Base-by-base conservation (phyloP, 169 alveolate genomes). In the Ophryocystis elektroscirrha region DNA sequence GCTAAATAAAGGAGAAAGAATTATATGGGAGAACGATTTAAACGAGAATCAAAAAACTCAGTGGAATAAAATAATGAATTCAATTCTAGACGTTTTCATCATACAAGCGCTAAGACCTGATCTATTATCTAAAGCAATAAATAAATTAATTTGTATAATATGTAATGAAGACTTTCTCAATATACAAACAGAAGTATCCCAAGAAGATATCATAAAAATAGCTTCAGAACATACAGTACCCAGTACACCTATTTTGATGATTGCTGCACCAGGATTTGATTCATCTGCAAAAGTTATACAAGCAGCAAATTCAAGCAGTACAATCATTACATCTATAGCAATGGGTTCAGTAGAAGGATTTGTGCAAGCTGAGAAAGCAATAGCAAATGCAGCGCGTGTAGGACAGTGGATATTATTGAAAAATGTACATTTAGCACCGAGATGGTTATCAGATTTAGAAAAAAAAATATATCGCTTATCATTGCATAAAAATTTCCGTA, bases 381-480 rank as follows among this genome's bases (percentile, higher is more conserved):
- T 87, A 44, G 56, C 68, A 15, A 51, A 67, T 7, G 82, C 84
- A 30, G 71, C 78, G 35, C 79, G 78, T 52, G 62, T 74, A 30
- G 97, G 96, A 12, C 76, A 76, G 29, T 86, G 94, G 94, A 86
- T 89, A 1, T 56, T 89, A 22, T 65, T 89, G 30, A 89, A 89
- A 71, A 89, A 89, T 68, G 89, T 82, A 5, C 96, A 89, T 76
- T 64, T 85, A 48, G 88, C 94, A 19, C 85, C 91, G 23, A 57
- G 61, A 35, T 83, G 95, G 93, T 59, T 85, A 43, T 70, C 71
- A 60, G 87, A 81, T 63, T 59, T 85, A 42, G 96, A 89, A 50
- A 81, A 84, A 57, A 75, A 78, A 42, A 65, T 89, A 23, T 81
- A 80, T 38, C 72, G 78, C 59, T 71, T 75, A 12, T 62, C 71